These are phyloP conservation scores for Syncephalastrum monosporum DNA, from an alignment of 371 early-diverging fungal species.

Conservation along the genomic window DNA sequence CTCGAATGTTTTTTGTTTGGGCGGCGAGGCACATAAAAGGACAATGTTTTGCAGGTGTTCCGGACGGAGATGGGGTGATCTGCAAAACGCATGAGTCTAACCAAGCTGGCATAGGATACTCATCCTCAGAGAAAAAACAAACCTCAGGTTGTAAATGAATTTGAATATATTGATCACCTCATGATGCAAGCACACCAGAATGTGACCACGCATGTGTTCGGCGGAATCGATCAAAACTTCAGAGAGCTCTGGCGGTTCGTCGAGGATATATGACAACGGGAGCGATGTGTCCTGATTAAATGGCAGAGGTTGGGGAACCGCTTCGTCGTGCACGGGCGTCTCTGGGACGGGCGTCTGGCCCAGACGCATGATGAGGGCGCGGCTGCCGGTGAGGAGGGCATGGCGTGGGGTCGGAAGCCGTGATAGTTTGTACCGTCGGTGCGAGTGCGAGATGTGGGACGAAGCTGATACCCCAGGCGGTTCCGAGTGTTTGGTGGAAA, in stretches of 20 bases:
- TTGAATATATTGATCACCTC: conserved; percentile 46
- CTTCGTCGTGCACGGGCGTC: neutral
- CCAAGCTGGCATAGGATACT: neutral
- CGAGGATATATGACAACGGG: conserved; percentile 51
- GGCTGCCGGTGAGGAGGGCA: conserved; percentile 32
- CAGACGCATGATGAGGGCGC: conserved; percentile 26
- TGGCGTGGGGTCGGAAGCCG: conserved; percentile 24
- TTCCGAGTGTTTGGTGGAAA: neutral
- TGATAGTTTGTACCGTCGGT: conserved; percentile 12
- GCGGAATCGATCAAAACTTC: conserved; percentile 33
- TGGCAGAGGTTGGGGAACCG: neutral
- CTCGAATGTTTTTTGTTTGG: conserved; percentile 44
- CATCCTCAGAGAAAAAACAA: neutral
- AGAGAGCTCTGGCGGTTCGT: conserved; percentile 24
- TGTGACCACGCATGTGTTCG: conserved; percentile 36
- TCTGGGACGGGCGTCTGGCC: conserved; percentile 23
- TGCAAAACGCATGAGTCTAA: neutral
- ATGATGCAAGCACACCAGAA: conserved; percentile 48
- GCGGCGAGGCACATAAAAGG: conserved; percentile 43
- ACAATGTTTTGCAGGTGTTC: conserved; percentile 55
- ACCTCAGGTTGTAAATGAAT: conserved; percentile 45
- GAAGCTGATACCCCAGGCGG: neutral
- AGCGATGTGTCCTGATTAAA: conserved; percentile 30
- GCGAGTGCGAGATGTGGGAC: conserved; percentile 1
- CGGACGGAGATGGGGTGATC: conserved; percentile 38